These are phyloP conservation scores for Capsicum rhomboideum DNA, from an alignment of 257 asterid species.

Conservation along the genomic window DNA sequence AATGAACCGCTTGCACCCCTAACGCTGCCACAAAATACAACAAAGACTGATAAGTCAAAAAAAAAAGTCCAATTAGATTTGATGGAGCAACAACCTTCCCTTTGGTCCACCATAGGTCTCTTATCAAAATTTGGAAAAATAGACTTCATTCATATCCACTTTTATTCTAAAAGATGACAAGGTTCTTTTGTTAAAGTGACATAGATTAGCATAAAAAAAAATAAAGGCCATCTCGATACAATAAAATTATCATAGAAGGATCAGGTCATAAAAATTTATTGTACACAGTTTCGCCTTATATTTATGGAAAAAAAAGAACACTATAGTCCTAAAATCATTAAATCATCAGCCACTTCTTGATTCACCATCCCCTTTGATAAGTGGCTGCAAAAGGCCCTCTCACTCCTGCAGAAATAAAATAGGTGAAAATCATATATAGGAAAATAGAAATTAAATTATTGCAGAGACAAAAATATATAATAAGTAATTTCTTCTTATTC, in stretches of 20 bases:
- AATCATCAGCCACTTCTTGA: background rate
- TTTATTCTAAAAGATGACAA: background rate
- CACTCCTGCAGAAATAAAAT: conserved; percentile 35
- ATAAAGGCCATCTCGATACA: too few species aligned
- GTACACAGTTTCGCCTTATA: too few species aligned
- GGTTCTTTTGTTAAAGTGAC: background rate
- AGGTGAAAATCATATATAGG: background rate
- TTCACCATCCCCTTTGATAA: conserved; percentile 14
- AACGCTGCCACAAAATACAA: background rate
- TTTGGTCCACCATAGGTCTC: background rate
- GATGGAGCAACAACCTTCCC: background rate
- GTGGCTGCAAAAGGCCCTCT: conserved; percentile 63
- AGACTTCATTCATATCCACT: background rate
- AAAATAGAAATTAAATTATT: background rate
- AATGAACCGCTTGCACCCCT: too few species aligned
- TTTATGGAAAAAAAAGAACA: background rate
- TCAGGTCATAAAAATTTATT: too few species aligned
- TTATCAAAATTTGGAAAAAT: background rate
- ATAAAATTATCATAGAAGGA: too few species aligned
- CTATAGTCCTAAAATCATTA: background rate
- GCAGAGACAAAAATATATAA: background rate
- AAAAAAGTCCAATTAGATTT: background rate
- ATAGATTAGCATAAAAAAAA: background rate
- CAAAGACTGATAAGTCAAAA: background rate
- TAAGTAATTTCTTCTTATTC: background rate